Base-by-base conservation (phyloP, 495 filamentous ascomycete species). In the Talaromyces nanjingensis region DNA sequence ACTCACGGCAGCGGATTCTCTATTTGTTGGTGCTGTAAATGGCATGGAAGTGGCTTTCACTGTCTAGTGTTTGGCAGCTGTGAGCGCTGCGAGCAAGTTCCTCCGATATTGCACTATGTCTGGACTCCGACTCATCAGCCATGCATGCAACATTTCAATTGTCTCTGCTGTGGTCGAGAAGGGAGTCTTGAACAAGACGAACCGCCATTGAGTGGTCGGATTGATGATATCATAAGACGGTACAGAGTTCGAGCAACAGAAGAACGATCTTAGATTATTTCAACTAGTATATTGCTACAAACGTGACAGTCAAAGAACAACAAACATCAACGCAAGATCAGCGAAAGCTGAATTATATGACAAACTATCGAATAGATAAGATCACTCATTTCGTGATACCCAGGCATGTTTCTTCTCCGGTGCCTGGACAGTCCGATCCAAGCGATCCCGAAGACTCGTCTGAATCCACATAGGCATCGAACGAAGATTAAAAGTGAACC, bases 401-500 rank as follows among this genome's bases (percentile, higher is more conserved):
- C 60, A 62, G 9, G 60, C 9, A 34, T 62, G 60, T 22, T 54
- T 62, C 22, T 31, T 53, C 60, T 20, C 14, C 11, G 60, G 60
- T 18, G 60, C 42, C 45, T 62, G 22, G 8, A 54, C 29, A 33
- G 60, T 62, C 58, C 67, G 54, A 69, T 76, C 76, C 70, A 76
- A 61, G 33, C 64, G 49, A 58, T 71, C 66, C 39, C 76, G 59
- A 53, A 74, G 20, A 29, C 12, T 20, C 68, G 73, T 67, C 74
- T 81, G 77, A 64, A 78, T 69, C 78, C 80, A 84, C 11, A 72
- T 27, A 49, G 79, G 79, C 60, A 68, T 71, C n/a, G 71, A 73
- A 27, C 79, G 65, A 0, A 81, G 29, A 29, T 66, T 62, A 57
- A 67, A 68, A 24, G 71, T 66, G 34, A 81, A 20, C 65, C 65